A percentile compares a stretch with the other conserved stretches of the same genome.
phyloP scores from a whole-genome alignment of 164 flowering plant species.

The Chimonanthus salicifolius region DNA sequence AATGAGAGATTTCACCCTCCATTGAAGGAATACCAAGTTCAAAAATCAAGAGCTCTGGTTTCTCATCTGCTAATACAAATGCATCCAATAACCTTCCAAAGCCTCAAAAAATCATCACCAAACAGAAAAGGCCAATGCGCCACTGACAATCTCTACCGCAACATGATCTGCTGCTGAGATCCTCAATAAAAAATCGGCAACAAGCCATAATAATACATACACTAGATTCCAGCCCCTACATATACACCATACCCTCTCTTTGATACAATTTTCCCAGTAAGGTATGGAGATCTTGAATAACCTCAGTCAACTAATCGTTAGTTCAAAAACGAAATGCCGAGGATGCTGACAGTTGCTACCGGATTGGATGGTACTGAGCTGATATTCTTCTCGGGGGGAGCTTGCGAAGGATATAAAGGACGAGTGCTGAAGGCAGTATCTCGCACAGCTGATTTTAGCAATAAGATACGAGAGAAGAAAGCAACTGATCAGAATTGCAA shows the following conservation, averaged over 20 bases:
- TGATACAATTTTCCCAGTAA: background rate
- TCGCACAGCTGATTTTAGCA: slow-evolving; percentile 57
- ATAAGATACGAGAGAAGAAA: background rate
- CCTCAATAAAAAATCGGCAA: background rate
- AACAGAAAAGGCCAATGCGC: background rate
- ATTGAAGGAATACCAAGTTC: too few species aligned
- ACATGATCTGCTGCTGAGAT: background rate
- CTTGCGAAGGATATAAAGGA: slow-evolving; percentile 85
- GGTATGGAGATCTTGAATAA: background rate
- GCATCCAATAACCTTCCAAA: background rate
- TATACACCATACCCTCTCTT: background rate
- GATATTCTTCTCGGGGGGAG: slow-evolving; percentile 86
- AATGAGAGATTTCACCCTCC: too few species aligned
- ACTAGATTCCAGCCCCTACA: too few species aligned
- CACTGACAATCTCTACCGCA: background rate
- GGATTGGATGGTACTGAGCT: slow-evolving; percentile 87
- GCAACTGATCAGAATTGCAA: too few species aligned
- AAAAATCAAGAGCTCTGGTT: too few species aligned
- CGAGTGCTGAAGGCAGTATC: slow-evolving; percentile 89
- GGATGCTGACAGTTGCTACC: slow-evolving; percentile 13
- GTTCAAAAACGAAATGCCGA: background rate
- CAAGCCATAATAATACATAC: too few species aligned
- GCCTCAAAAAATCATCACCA: background rate
- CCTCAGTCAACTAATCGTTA: background rate
- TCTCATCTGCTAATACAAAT: too few species aligned